Base-by-base conservation (phyloP, 441 rosid genomes). In the Brassica hybrid region DNA sequence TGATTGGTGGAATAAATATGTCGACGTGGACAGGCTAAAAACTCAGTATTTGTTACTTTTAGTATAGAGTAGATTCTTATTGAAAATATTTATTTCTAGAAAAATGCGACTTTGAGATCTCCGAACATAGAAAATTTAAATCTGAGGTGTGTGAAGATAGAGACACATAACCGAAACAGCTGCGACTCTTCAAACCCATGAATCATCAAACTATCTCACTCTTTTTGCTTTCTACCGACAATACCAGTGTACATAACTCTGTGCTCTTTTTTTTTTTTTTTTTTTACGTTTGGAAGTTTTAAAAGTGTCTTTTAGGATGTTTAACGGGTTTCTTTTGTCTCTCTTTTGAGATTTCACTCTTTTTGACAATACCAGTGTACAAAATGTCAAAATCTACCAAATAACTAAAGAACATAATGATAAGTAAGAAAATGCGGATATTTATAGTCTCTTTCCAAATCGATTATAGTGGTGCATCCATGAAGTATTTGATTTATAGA, bases 41-140 rank as follows among this genome's bases (percentile, higher is more conserved):
- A 25, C 30, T 1, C 30, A 1, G 4, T 25, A 25, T 25, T 25
- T 25, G 30, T 25, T 25, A 3, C 30, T 25, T 25, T 25, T 25
- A 25, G 30, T 25, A 25, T 25, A 25, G 30, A 25, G 30, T 25
- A 25, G 30, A 79, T 68, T 68, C 70, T 17, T 36, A 16, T 13
- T 13, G 0, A 6, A 48, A 36, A 21, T 68, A 63, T 65, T 38
- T 2, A 7, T 50, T 18, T 4, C 58, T 65, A 62, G 66, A n/a
- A 21, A 58, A 72, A 38, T 72, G 69, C 13, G 69, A 72, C 73
- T 72, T 72, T 60, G 77, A 67, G 11, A 72, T 13, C 73, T 67
- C 65, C 23, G 36, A 66, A 65, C 21, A 78, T 59, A 21, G 4
- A 77, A 65, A 77, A 65, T 25, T n/a, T 50, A 67, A 36, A 61